Conservation (phyloP, 305 asterid species). For the Fraxinus greggii region DNA sequence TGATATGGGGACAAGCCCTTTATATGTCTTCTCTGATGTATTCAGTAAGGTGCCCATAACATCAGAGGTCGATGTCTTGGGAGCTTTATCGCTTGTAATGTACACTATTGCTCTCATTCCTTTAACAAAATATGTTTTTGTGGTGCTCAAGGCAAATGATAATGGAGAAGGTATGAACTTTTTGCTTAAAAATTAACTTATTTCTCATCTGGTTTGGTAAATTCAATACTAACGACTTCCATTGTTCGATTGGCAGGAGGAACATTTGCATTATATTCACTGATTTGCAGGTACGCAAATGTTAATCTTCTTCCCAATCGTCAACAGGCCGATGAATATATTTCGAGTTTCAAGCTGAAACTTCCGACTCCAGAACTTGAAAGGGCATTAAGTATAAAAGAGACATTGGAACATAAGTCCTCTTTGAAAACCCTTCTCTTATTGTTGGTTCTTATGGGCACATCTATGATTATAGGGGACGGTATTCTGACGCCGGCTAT, state of each 20-base stretch:
- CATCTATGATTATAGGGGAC: conserved; percentile 93
- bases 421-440: conserved; percentile 61
- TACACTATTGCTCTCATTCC: conserved; percentile 93
- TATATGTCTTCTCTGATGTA: conserved; percentile 81
- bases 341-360: conserved; percentile 89
- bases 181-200: background rate
- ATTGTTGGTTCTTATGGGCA: conserved; percentile 84
- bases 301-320: conserved; percentile 89
- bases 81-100: conserved; percentile 79
- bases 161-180: conserved; percentile 79
- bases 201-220: background rate
- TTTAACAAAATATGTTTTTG: conserved; percentile 70
- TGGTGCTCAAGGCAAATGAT: conserved; percentile 90
- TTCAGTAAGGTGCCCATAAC: conserved; percentile 87
- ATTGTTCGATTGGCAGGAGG: conserved; percentile 64
- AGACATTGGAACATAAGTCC: conserved; percentile 65
- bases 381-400: conserved; percentile 81
- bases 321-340: conserved; percentile 77
- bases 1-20: conserved; percentile 95
- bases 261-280: conserved; percentile 89
- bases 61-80: conserved; percentile 82
- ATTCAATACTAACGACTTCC: conserved; percentile 11
- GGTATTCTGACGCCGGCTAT: conserved; percentile 97
- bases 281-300: conserved; percentile 87
- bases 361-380: conserved; percentile 91